phyloP scores from a whole-genome alignment of 495 filamentous ascomycete species.

The Hypoxylon cercidicola region DNA sequence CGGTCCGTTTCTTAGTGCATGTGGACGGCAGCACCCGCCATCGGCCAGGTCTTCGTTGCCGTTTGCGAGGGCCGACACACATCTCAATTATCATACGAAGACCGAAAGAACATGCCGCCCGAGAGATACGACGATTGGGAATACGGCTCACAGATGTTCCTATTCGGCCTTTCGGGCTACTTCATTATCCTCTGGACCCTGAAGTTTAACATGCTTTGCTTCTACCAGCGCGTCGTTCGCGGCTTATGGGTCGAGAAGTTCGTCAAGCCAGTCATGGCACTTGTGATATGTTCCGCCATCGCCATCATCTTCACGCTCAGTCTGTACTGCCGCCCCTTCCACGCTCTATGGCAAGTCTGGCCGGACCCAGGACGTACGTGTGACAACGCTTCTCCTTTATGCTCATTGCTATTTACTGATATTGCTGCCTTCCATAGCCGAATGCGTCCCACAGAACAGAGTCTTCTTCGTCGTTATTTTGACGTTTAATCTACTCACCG shows the following conservation, averaged over 20 bases:
- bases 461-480: constrained; percentile 25
- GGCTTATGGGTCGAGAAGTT: constrained; percentile 30
- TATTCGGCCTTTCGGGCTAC: constrained; percentile 26
- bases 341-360: constrained; percentile 26
- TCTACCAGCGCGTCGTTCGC: constrained; percentile 27
- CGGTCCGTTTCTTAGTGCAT: constrained; percentile 10
- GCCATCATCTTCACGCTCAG: constrained; percentile 23
- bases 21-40: constrained; percentile 22
- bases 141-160: constrained; percentile 36
- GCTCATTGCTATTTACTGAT: not conserved
- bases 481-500: constrained; percentile 18
- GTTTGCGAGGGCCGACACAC: constrained; percentile 27
- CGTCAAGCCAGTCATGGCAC: constrained; percentile 26
- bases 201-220: constrained; percentile 32
- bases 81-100: constrained; percentile 12
- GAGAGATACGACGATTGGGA: constrained; percentile 24
- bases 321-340: constrained; percentile 27
- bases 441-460: constrained; percentile 18
- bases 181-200: constrained; percentile 27
- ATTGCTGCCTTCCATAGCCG: not conserved
- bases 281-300: constrained; percentile 8
- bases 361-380: constrained; percentile 34
- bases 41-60: constrained; percentile 21
- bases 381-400: not conserved
- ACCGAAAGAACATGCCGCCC: constrained; percentile 24